A percentile compares a stretch with the other conserved stretches of the same genome.
phyloP scores from a whole-genome alignment of 2,329 filamentous ascomycete genomes.

The Cephalotrichum gorgonifer region DNA sequence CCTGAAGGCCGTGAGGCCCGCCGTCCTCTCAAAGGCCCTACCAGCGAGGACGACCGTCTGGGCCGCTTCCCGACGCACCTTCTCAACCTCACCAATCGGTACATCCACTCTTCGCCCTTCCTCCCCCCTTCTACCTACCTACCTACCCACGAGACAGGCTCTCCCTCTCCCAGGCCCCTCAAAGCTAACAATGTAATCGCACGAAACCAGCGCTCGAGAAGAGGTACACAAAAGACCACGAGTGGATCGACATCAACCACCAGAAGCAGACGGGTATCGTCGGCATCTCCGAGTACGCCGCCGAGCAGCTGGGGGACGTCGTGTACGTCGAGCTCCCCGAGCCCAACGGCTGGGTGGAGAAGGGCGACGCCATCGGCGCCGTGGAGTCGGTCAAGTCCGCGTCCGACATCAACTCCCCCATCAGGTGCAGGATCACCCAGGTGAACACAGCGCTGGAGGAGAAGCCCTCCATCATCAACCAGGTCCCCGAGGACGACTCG shows the following conservation, averaged over 20 bases:
- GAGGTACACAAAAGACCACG: slow-evolving; percentile 93
- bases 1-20: slow-evolving; percentile 38
- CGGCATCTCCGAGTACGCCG: slow-evolving; percentile 87
- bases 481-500: slow-evolving; percentile 70
- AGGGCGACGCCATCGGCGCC: slow-evolving; percentile 80
- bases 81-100: slow-evolving; percentile 3
- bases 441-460: slow-evolving; percentile 70
- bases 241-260: slow-evolving; percentile 86
- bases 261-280: slow-evolving; percentile 72
- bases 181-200: background rate
- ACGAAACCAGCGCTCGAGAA: slow-evolving; percentile 48
- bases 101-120: background rate
- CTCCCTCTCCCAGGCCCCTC: background rate
- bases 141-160: background rate
- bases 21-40: slow-evolving; percentile 13
- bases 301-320: slow-evolving; percentile 86
- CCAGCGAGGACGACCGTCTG: slow-evolving; percentile 1
- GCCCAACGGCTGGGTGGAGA: slow-evolving; percentile 53
- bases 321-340: slow-evolving; percentile 93
- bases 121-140: background rate
- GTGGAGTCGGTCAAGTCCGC: slow-evolving; percentile 98
- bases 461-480: slow-evolving; percentile 80
- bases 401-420: slow-evolving; percentile 90
- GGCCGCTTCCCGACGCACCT: background rate
- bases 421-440: slow-evolving; percentile 65